phyloP scores from a whole-genome alignment of 176 grass and related monocot species.

The Carex myosuroides region DNA sequence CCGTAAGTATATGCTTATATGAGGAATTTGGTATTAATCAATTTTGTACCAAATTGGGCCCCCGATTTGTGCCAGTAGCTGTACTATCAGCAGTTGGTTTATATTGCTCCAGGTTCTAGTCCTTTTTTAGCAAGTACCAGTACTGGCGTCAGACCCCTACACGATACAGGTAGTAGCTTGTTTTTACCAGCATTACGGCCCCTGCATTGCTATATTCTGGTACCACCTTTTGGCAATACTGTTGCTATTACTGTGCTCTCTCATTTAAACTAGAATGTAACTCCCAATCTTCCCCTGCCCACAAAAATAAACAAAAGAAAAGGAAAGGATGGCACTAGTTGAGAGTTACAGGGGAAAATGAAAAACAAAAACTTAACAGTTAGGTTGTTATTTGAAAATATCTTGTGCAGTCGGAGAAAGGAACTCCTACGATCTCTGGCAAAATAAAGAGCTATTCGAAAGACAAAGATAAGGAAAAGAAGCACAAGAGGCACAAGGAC shows the following conservation, averaged over 20 bases:
- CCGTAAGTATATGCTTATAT: slow-evolving; percentile 47
- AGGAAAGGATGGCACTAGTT: no score
- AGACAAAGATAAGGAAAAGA: slow-evolving; percentile 88
- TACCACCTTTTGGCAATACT: not conserved
- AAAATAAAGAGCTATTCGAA: slow-evolving; percentile 55
- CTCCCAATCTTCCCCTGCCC: not conserved
- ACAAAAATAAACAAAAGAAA: no score
- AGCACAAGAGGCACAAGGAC: slow-evolving; percentile 88
- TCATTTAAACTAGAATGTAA: not conserved
- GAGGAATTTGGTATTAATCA: not conserved
- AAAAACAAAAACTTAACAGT: not conserved
- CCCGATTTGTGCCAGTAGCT: not conserved
- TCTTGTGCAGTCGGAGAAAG: slow-evolving; percentile 62
- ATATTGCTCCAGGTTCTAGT: not conserved
- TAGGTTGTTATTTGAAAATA: not conserved
- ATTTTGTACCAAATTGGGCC: not conserved
- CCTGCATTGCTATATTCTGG: not conserved
- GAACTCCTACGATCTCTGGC: slow-evolving; percentile 64
- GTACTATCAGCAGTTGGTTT: not conserved
- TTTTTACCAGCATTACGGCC: not conserved
- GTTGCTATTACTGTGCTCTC: not conserved
- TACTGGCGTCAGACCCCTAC: not conserved
- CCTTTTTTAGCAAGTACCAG: not conserved
- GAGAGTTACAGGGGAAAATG: not conserved
- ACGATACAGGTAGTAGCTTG: not conserved